These are phyloP conservation scores for Cryphonectria naterciae DNA, from an alignment of 2,329 filamentous ascomycete species.

Conservation along the genomic window DNA sequence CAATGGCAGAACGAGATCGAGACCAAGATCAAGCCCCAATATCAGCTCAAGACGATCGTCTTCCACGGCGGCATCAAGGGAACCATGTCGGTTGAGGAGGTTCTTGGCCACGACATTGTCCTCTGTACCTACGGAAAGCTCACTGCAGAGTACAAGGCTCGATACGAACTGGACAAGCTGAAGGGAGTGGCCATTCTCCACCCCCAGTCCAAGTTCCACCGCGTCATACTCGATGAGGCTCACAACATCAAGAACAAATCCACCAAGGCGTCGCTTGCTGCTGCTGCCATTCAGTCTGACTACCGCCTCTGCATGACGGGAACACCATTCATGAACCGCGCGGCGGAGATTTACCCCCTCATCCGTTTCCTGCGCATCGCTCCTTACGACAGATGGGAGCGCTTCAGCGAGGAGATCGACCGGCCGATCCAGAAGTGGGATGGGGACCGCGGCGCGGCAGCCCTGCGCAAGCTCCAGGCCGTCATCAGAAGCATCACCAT, in stretches of 20 bases:
- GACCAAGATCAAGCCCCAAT: constrained; percentile 38
- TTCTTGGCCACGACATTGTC: constrained; percentile 22
- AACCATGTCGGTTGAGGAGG: background rate
- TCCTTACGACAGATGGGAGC: constrained; percentile 30
- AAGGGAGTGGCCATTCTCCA: constrained; percentile 34
- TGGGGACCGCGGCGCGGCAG: background rate
- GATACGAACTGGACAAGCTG: background rate
- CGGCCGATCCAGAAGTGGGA: constrained; percentile 21
- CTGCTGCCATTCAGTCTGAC: constrained; percentile 3
- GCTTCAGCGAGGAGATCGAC: constrained; percentile 41
- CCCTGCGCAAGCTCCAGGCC: constrained; percentile 46
- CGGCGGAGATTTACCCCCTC: constrained; percentile 21
- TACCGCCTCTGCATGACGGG: constrained; percentile 27
- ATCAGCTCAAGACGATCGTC: constrained; percentile 36
- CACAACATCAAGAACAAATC: constrained; percentile 26
- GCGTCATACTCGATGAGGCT: constrained; percentile 26
- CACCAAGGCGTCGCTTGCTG: constrained; percentile 17
- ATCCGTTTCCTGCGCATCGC: constrained; percentile 42
- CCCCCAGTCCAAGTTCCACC: constrained; percentile 3
- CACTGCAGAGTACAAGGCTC: constrained; percentile 13
- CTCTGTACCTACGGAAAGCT: constrained; percentile 27
- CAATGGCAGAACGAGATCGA: constrained; percentile 85
- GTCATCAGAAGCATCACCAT: constrained; percentile 77
- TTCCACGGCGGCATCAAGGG: constrained; percentile 33
- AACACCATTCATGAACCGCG: constrained; percentile 26